Base-by-base conservation (phyloP, 2,329 filamentous ascomycete species). In the Epichloe gansuensis region DNA sequence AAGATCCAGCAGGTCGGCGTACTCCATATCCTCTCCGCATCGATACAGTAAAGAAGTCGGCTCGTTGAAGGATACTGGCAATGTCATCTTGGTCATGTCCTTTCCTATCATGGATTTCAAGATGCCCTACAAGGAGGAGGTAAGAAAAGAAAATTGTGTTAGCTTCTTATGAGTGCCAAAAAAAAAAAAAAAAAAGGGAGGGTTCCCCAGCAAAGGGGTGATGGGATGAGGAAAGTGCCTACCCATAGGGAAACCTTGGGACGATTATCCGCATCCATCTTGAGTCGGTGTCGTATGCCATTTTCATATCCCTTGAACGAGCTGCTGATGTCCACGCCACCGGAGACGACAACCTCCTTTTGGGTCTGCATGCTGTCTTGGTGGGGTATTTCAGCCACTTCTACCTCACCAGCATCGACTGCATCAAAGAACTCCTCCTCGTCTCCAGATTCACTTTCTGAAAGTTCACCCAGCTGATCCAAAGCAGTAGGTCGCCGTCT, bases 71-170 rank as follows among this genome's bases (percentile, higher is more conserved):
- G 93, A 95, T 2, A 98, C 93, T 0, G 93, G 93, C 21, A 98
- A 74, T 0, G 93, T 97, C 91, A 98, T 98, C 74, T 94, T 97
- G 39, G 93, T 97, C 93, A 98, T 97, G 65, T 98, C 93, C 68
- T 98, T 97, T 57, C 93, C 93, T 69, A 98, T 95, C 93, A 98
- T 97, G 23, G 91, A 97, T 73, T 97, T 98, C 57, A 98, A 74
- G 60, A 98, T 96, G 59, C 86, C 86, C 91, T 96, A 58, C 31
- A 46, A 39, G 25, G 17, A 31, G 1, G 5, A 13, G 17, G 17
- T 3, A 28, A 38, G 15, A 25, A 28, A 38, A 47, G 11, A 15
- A 15, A 25, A 28, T 12, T 1, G 3, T 11, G 17, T 23, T 23
- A 44, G 21, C 23, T 21, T 12, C 9, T 21, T 8, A 8, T 31